Evolutionary conservation across 2,329 filamentous ascomycete genomes (phyloP).

Genomic region (Tolypocladium amazonense): DNA sequence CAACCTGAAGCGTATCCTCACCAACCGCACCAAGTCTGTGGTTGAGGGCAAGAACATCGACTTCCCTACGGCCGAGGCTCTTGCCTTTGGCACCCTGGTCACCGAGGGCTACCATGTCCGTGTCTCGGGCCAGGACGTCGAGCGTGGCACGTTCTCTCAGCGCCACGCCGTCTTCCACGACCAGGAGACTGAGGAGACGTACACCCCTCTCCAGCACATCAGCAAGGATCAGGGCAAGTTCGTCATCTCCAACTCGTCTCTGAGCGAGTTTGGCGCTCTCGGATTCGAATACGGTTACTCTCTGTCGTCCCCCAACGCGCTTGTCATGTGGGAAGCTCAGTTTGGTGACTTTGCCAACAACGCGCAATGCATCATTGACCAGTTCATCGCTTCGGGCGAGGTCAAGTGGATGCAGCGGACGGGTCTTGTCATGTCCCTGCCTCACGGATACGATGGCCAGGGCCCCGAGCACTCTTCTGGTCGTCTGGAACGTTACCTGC

Average conservation of each 20-base stretch:
- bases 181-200: constrained; percentile 86
- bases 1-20: constrained; percentile 93
- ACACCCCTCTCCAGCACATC: constrained; percentile 84
- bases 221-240: constrained; percentile 90
- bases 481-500: constrained; percentile 92
- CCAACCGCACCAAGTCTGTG: constrained; percentile 83
- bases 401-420: constrained; percentile 98
- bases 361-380: constrained; percentile 96
- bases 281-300: constrained; percentile 99
- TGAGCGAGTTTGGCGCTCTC: constrained; percentile 60
- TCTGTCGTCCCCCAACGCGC: constrained; percentile 86
- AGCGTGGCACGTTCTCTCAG: constrained; percentile 98
- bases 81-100: constrained; percentile 87
- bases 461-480: constrained; percentile 97
- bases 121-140: constrained; percentile 96
- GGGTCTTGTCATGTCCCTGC: constrained; percentile 89
- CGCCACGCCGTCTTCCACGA: constrained; percentile 96
- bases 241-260: constrained; percentile 92
- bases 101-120: constrained; percentile 93
- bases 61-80: constrained; percentile 92
- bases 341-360: constrained; percentile 99
- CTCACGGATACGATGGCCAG: constrained; percentile 96
- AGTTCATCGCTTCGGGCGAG: constrained; percentile 96
- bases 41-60: constrained; percentile 90
- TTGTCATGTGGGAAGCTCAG: constrained; percentile 99